Evolutionary conservation across 352 stramenopile genomes (phyloP), one percentile per base, ranked within the genome.

Genomic region (Phytopythium aichiense): DNA sequence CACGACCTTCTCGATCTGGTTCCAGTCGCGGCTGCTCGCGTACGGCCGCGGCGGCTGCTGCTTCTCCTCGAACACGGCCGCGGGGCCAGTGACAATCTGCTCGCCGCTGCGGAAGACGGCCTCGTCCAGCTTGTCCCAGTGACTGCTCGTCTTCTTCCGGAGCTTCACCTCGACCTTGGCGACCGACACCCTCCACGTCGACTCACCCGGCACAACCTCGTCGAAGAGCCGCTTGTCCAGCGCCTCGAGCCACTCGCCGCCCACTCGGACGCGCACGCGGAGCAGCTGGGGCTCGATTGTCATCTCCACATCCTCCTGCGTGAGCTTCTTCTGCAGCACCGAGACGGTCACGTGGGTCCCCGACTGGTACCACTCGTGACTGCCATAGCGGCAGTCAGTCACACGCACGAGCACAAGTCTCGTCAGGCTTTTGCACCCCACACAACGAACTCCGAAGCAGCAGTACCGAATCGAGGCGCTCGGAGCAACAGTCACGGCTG

Each of bases 301-400:
- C 23, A 92, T 73, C 25, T 77, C 55, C 0, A 91, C 85, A 40
- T 96, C 78, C 7, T 89, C 82, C 37, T 74, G 65, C 40, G 64
- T 45, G 18, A 94, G 71, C 48, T 91, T 85, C 77, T 96, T 96
- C 63, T 92, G 84, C 3, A 96, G 74, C 30, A 96, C 72, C 23
- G 84, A 92, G 13, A 96, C 73, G 12, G 81, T 93, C 62, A 96
- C 87, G 54, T 94, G 74, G 7, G 82, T 84, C 0, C 22, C 52
- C 16, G 86, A 94, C 67, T 96, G 88, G 66, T 96, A 96, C 87
- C 87, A 96, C 6, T 96, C 87, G 73, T 95, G 74, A 7, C 84
- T 90, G 58, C 64, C 35, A 45, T 20, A 9, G 30, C 42, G 30
- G 42, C 18, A 31, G 35, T 15, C 35, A 40, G 35, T 40, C 35